Conservation (phyloP, 139 green algal species). For the Prasinococcaceae sp. region DNA sequence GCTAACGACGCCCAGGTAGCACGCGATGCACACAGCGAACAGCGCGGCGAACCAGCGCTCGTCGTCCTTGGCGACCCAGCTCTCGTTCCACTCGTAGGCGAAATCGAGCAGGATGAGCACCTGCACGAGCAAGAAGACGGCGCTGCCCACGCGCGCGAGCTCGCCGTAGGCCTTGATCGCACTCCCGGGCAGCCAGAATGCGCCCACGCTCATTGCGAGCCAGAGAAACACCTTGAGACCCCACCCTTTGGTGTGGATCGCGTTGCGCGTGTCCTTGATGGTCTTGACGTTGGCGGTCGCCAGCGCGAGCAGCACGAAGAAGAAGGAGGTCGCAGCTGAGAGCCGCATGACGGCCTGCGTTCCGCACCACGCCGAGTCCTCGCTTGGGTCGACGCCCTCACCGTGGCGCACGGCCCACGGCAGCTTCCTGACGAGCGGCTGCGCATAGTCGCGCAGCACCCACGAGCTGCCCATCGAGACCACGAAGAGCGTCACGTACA, state of each 20-base stretch:
- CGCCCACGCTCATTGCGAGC: constrained; percentile 44
- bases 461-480: constrained; percentile 71
- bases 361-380: constrained; percentile 66
- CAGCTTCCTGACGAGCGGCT: constrained; percentile 57
- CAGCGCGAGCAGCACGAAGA: constrained; percentile 67
- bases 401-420: constrained; percentile 41
- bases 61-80: constrained; percentile 75
- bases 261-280: constrained; percentile 60
- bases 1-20: constrained; percentile 35
- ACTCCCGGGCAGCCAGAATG: constrained; percentile 14
- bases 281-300: constrained; percentile 61
- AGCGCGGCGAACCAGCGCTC: constrained; percentile 65
- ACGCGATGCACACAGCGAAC: constrained; percentile 50
- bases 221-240: constrained; percentile 72
- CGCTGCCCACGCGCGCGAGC: constrained; percentile 66
- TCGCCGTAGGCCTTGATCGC: constrained; percentile 45
- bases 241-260: constrained; percentile 77
- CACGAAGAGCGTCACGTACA: constrained; percentile 73
- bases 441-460: constrained; percentile 80
- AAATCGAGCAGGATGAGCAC: constrained; percentile 92
- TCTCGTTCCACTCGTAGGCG: constrained; percentile 72
- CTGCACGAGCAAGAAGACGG: constrained; percentile 85
- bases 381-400: constrained; percentile 20
- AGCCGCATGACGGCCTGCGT: constrained; percentile 89
- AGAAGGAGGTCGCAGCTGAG: constrained; percentile 77